A percentile compares a stretch with the other conserved stretches of the same genome.
Conservation (phyloP, 1,139 yeast genomes). For the Blastobotrys indianensis region DNA sequence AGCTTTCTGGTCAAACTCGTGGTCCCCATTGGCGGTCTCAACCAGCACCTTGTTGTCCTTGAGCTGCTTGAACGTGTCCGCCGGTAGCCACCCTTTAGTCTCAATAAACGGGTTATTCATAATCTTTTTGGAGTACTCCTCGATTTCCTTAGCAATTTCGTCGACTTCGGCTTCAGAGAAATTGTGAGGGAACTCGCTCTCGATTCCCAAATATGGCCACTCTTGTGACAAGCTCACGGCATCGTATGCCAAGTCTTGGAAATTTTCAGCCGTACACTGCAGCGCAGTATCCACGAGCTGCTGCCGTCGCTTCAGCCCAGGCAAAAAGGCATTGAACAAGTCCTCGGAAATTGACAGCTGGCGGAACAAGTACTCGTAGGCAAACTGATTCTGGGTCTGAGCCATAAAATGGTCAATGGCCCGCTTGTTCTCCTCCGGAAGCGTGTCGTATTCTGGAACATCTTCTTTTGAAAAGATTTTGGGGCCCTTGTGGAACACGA, state of each 20-base stretch:
- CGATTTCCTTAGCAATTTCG: slow-evolving; percentile 52
- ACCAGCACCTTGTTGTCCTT: slow-evolving; percentile 59
- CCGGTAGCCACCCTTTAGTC: slow-evolving; percentile 94
- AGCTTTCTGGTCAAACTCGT: slow-evolving; percentile 23
- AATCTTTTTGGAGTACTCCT: slow-evolving; percentile 60
- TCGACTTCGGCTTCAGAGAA: slow-evolving; percentile 51
- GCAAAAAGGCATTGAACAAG: slow-evolving; percentile 56
- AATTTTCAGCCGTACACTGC: slow-evolving; percentile 53
- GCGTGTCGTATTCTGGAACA: slow-evolving; percentile 58
- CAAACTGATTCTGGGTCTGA: slow-evolving; percentile 83
- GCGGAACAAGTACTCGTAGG: slow-evolving; percentile 77
- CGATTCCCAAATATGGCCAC: slow-evolving; percentile 39
- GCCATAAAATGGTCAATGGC: slow-evolving; percentile 81
- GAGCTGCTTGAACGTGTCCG: slow-evolving; percentile 75
- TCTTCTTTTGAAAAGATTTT: slow-evolving; percentile 75
- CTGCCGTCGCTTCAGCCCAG: slow-evolving; percentile 35
- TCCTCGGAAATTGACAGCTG: slow-evolving; percentile 36
- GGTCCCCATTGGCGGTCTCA: slow-evolving; percentile 43
- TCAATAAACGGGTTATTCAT: slow-evolving; percentile 78
- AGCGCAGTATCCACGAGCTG: slow-evolving; percentile 46
- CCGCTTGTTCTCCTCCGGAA: slow-evolving; percentile 67
- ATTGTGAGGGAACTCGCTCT: slow-evolving; percentile 50
- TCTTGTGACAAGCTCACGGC: slow-evolving; percentile 65
- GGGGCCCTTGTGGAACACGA: slow-evolving; percentile 81
- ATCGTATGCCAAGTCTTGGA: slow-evolving; percentile 66